Conservation (phyloP, 78 protist genomes). For the Dictyostelium capitatum region DNA sequence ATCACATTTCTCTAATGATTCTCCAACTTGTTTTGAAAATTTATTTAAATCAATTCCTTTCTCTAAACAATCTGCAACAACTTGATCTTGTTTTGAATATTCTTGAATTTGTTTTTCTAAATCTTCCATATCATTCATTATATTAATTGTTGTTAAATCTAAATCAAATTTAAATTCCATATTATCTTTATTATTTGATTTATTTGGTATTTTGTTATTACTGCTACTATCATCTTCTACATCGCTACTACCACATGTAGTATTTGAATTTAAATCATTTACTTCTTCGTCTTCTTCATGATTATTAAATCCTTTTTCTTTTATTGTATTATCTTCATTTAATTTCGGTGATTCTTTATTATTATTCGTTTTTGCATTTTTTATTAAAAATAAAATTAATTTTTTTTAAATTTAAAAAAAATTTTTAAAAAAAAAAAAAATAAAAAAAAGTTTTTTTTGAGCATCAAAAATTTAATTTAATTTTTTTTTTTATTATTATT, state of each 20-base stretch:
- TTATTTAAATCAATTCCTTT: conserved; percentile 49
- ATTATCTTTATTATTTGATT: conserved; percentile 9
- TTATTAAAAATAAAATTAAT: not conserved
- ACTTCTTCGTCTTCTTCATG: conserved; percentile 25
- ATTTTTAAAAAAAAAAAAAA: not conserved
- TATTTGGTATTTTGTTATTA: not conserved
- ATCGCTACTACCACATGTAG: not conserved
- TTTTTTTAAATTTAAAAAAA: not conserved
- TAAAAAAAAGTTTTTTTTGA: too few relatives aligned
- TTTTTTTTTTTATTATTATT: too few relatives aligned
- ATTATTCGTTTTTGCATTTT: not conserved
- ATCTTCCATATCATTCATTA: conserved; percentile 22
- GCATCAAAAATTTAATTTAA: not conserved
- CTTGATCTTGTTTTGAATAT: conserved; percentile 26
- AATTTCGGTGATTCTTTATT: not conserved
- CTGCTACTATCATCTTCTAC: not conserved
- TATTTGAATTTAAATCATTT: not conserved
- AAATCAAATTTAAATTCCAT: conserved; percentile 56
- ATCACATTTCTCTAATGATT: conserved; percentile 38
- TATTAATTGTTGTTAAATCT: conserved; percentile 38
- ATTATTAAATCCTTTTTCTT: not conserved
- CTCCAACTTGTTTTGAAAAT: conserved; percentile 52
- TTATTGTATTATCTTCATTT: not conserved
- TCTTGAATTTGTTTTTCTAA: conserved; percentile 16
- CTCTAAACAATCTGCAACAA: conserved; percentile 3